Evolutionary conservation across 495 filamentous ascomycete genomes (phyloP).

Genomic region (Staphylotrichum tortipilum): DNA sequence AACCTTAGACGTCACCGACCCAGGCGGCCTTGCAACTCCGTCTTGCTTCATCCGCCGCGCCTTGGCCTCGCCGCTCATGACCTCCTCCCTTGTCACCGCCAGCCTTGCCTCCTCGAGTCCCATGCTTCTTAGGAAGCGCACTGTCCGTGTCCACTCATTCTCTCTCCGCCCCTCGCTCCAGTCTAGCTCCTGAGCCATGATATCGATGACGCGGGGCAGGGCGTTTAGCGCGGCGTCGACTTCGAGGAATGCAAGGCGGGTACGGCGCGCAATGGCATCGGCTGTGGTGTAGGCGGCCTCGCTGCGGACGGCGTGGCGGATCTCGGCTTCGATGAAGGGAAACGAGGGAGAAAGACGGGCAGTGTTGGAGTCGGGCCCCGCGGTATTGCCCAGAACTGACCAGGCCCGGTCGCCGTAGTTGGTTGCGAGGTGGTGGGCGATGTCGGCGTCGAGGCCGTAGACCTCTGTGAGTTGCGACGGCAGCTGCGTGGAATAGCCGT

Average conservation of each 20-base stretch:
- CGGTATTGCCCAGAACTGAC: constrained; percentile 79
- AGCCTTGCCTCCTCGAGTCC: background rate
- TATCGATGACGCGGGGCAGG: constrained; percentile 78
- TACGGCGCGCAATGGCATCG: constrained; percentile 82
- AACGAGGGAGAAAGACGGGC: constrained; percentile 76
- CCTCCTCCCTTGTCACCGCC: background rate
- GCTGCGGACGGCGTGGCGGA: constrained; percentile 79
- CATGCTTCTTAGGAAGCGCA: background rate
- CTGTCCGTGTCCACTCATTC: constrained; percentile 70
- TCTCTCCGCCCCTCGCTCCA: constrained; percentile 72
- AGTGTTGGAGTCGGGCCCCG: constrained; percentile 67
- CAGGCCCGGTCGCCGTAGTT: constrained; percentile 94
- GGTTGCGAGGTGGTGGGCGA: constrained; percentile 79
- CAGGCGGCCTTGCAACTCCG: background rate
- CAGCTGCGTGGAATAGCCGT: constrained; percentile 88
- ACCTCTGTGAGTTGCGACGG: constrained; percentile 98
- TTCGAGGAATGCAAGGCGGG: constrained; percentile 85
- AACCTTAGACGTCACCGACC: background rate
- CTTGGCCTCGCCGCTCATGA: background rate
- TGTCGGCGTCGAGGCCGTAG: constrained; percentile 90
- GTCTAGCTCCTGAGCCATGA: constrained; percentile 81
- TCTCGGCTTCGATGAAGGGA: constrained; percentile 91
- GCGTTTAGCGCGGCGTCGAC: constrained; percentile 94
- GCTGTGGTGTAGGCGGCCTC: constrained; percentile 94
- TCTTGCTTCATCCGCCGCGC: background rate